A percentile compares a stretch with the other conserved stretches of the same genome.
phyloP scores from a whole-genome alignment of 2,329 filamentous ascomycete species.

The Paecilomyces niveus region DNA sequence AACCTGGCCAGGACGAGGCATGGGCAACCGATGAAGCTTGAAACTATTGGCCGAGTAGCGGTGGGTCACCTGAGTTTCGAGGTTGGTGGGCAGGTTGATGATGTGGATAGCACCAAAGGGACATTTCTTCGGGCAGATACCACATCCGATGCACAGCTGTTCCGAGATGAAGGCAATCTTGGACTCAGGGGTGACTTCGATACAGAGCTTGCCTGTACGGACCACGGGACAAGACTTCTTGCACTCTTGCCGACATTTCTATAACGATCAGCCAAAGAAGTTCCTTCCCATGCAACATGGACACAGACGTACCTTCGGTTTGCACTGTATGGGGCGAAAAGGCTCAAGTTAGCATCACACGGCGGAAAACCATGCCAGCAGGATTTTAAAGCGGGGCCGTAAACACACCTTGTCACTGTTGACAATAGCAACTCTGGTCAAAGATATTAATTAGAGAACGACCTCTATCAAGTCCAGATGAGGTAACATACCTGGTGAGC shows the following conservation, averaged over 20 bases:
- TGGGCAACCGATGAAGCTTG: slow-evolving; percentile 95
- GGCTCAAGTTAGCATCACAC: slow-evolving; percentile 32
- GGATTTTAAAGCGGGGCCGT: slow-evolving; percentile 26
- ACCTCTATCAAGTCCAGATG: neutral
- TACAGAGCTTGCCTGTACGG: slow-evolving; percentile 93
- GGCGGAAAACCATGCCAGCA: slow-evolving; percentile 11
- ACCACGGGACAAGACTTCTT: slow-evolving; percentile 98
- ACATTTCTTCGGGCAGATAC: slow-evolving; percentile 99
- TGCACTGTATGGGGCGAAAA: slow-evolving; percentile 55
- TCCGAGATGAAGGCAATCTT: slow-evolving; percentile 98
- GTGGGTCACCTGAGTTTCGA: slow-evolving; percentile 96
- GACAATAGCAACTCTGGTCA: slow-evolving; percentile 87
- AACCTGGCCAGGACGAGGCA: slow-evolving; percentile 91
- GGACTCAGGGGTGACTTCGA: slow-evolving; percentile 81
- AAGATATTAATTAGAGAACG: slow-evolving; percentile 9
- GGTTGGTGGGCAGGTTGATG: slow-evolving; percentile 99
- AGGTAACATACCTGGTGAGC: slow-evolving; percentile 72
- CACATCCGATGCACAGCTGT: slow-evolving; percentile 91
- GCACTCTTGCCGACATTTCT: slow-evolving; percentile 99
- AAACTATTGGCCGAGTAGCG: slow-evolving; percentile 99
- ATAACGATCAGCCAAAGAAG: slow-evolving; percentile 18
- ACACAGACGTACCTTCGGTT: slow-evolving; percentile 63
- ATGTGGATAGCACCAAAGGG: slow-evolving; percentile 98
- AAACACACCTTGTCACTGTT: slow-evolving; percentile 83
- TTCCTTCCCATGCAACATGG: neutral